A percentile compares a stretch with the other conserved stretches of the same genome.
phyloP scores from a whole-genome alignment of 1,139 yeast genomes.

The Candida pseudoviswanathii region DNA sequence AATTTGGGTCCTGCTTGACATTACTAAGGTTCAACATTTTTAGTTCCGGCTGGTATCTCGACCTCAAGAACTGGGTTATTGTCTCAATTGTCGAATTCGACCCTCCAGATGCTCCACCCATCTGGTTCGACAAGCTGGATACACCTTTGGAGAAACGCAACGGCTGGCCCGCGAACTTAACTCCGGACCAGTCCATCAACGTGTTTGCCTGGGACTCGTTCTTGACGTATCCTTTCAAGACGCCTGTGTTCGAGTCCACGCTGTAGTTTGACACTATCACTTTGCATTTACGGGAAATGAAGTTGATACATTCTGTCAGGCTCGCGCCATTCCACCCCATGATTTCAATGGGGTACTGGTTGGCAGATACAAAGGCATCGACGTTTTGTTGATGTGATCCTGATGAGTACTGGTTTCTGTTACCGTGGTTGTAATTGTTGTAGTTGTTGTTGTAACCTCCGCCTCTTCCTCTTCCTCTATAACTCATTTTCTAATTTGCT shows the following conservation, averaged over 20 bases:
- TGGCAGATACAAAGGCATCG: conserved; percentile 36
- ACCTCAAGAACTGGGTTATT: conserved; percentile 59
- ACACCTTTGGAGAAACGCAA: conserved; percentile 53
- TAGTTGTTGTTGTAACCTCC: conserved; percentile 16
- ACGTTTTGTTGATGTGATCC: conserved; percentile 24
- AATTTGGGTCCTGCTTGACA: conserved; percentile 65
- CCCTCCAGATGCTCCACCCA: conserved; percentile 18
- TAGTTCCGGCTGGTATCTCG: conserved; percentile 65
- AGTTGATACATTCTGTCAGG: conserved; percentile 65
- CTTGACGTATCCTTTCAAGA: conserved; percentile 61
- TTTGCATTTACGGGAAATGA: conserved; percentile 68
- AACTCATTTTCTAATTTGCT: conserved; percentile 35
- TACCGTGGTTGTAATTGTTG: conserved; percentile 20
- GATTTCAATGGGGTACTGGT: conserved; percentile 57
- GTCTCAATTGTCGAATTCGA: conserved; percentile 55
- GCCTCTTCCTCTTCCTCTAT: conserved; percentile 43
- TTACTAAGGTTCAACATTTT: conserved; percentile 73
- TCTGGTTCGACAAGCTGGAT: conserved; percentile 21
- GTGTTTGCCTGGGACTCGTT: conserved; percentile 58
- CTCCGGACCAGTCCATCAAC: conserved; percentile 68
- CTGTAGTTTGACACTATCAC: conserved; percentile 52
- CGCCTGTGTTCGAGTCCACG: conserved; percentile 45
- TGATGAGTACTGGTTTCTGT: conserved; percentile 11
- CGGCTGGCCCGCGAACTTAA: conserved; percentile 76
- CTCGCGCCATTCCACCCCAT: conserved; percentile 84